Evolutionary conservation across 2,329 filamentous ascomycete species (phyloP).

Genomic region (Westerdykella aurantiaca): DNA sequence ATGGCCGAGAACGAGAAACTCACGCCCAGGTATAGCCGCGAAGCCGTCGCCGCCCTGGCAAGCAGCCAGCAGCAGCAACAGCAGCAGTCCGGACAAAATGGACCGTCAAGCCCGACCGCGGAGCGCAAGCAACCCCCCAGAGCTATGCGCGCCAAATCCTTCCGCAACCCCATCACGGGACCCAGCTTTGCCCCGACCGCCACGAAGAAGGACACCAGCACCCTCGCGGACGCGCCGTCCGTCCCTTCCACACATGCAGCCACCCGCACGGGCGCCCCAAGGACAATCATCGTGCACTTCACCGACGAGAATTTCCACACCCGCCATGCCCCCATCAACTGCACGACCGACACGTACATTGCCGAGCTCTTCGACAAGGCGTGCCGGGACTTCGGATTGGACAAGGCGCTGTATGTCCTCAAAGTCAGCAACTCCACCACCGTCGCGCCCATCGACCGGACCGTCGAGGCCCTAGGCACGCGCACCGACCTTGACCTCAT

Average conservation of each 20-base stretch:
- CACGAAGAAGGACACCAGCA: slow-evolving; percentile 43
- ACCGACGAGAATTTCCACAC: slow-evolving; percentile 63
- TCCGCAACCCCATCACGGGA: slow-evolving; percentile 47
- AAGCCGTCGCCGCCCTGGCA: slow-evolving; percentile 35
- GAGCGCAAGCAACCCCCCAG: slow-evolving; percentile 16
- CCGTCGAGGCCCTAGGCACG: slow-evolving; percentile 71
- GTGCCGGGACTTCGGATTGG: slow-evolving; percentile 70
- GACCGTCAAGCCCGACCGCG: neutral
- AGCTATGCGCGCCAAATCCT: slow-evolving; percentile 39
- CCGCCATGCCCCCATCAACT: slow-evolving; percentile 65
- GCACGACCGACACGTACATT: slow-evolving; percentile 77
- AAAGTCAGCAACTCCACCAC: slow-evolving; percentile 70
- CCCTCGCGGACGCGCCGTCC: slow-evolving; percentile 41
- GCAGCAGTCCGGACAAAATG: neutral
- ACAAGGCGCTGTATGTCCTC: slow-evolving; percentile 73
- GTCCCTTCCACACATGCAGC: slow-evolving; percentile 41
- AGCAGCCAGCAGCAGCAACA: slow-evolving; percentile 22
- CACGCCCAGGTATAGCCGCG: slow-evolving; percentile 61
- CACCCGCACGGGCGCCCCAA: slow-evolving; percentile 61
- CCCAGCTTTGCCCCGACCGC: slow-evolving; percentile 45
- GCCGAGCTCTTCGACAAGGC: slow-evolving; percentile 74
- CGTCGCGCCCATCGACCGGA: slow-evolving; percentile 69
- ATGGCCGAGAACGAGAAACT: slow-evolving; percentile 62
- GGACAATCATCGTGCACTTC: slow-evolving; percentile 67
- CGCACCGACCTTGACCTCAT: slow-evolving; percentile 70